Evolutionary conservation across 805 yeast species (phyloP).

Genomic region (Pichia gijzeniarum): DNA sequence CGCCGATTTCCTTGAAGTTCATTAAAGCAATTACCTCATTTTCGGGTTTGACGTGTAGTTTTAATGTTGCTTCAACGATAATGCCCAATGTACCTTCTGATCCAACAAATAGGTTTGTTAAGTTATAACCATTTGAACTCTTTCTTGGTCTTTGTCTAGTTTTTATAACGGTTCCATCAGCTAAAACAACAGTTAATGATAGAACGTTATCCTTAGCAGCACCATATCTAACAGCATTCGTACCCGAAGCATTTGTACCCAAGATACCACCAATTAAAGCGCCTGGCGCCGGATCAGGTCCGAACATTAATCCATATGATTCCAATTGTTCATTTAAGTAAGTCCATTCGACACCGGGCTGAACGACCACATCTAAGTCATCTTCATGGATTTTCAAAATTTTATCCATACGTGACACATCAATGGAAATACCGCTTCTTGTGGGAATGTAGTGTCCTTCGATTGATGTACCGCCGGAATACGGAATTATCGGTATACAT

Average conservation of each 20-base stretch:
- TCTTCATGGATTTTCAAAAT: conserved; percentile 50
- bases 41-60: conserved; percentile 58
- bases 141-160: conserved; percentile 72
- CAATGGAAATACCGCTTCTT: conserved; percentile 54
- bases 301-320: conserved; percentile 53
- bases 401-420: conserved; percentile 54
- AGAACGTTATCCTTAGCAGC: conserved; percentile 71
- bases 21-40: conserved; percentile 64
- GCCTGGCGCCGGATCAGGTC: conserved; percentile 76
- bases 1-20: conserved; percentile 57
- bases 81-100: conserved; percentile 78
- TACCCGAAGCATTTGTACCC: conserved; percentile 72
- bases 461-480: conserved; percentile 68
- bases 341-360: conserved; percentile 78
- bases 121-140: conserved; percentile 72
- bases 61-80: conserved; percentile 70
- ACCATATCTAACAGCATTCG: conserved; percentile 72
- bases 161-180: conserved; percentile 73
- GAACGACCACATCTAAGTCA: conserved; percentile 70
- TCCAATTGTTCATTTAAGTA: conserved; percentile 49
- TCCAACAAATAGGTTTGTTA: conserved; percentile 70
- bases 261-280: conserved; percentile 74
- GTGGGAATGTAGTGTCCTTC: conserved; percentile 77
- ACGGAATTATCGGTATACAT: conserved; percentile 64
- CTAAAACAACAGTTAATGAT: conserved; percentile 64